Evolutionary conservation across 1,284 basidiomycete species (phyloP), one percentile per base, ranked within the genome.

Genomic region (Rhodotorula sp.): DNA sequence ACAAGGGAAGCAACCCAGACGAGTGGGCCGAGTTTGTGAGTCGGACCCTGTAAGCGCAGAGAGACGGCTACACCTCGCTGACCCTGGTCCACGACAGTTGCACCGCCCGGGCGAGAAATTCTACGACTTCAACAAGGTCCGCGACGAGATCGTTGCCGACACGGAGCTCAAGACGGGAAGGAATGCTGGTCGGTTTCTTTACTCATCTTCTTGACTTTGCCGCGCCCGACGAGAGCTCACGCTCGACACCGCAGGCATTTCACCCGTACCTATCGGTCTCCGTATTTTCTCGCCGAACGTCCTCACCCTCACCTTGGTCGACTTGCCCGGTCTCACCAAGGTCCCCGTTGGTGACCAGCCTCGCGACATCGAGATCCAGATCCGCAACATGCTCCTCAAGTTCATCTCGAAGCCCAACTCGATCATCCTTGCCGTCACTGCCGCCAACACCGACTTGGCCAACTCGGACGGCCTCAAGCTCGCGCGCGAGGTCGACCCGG

Each of bases 381-480:
- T 99, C 78, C 87, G 87, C 71, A 96, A 98, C 71, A 98, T 99
- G 96, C 85, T 98, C 67, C 83, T 93, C 81, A 96, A 96, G 83
- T 98, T 91, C 82, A 98, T 99, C 81, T 90, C 91, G 29, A 93
- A 93, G 82, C 92, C 96, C 61, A 87, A 87, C 78, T 86, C 86
- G 43, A 85, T 87, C 79, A 90, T 98, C 78, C 89, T 98, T 61
- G 96, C 96, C 48, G 96, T 98, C 75, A 97, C 96, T 0, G 92
- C 90, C 31, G 96, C 94, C 76, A 98, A 98, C 82, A 91, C 90
- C 52, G 96, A 99, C 85, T 85, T 99, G 86, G 96, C 96, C 69
- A 99, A 99, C 84, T 97, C 95, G 31, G 96, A 98, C 82, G 96
- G 96, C 65, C 83, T 99, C 81, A 97, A 98, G 85, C 84, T 98